Conservation (phyloP, 176 grass and related monocot genomes). For the Ensete glaucum region DNA sequence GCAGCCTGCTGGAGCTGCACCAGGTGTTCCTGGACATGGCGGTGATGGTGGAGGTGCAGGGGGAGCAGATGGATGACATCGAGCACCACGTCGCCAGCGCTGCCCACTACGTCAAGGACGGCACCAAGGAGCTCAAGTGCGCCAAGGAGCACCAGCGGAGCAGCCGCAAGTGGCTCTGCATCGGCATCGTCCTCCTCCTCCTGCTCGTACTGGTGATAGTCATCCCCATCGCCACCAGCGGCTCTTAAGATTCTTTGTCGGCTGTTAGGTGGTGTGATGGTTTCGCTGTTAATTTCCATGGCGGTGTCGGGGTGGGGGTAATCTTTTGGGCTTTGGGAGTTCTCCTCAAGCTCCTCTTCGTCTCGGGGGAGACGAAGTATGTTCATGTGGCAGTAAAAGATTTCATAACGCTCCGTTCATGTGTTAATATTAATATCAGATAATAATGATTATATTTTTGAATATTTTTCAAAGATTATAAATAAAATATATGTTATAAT, state of each 20-base stretch:
- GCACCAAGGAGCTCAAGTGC: conserved; percentile 64
- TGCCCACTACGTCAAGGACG: conserved; percentile 62
- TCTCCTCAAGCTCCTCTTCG: conserved; percentile 30
- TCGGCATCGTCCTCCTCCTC: conserved; percentile 64
- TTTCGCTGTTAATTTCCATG: background rate
- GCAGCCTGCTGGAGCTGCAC: conserved; percentile 11
- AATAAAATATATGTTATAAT: too few species aligned
- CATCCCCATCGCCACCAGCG: conserved; percentile 57
- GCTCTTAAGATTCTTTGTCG: conserved; percentile 27
- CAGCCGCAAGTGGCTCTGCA: conserved; percentile 83
- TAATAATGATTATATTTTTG: too few species aligned
- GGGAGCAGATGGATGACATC: conserved; percentile 45
- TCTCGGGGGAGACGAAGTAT: background rate
- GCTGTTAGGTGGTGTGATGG: background rate
- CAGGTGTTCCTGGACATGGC: conserved; percentile 17
- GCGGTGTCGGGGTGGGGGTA: conserved; percentile 15
- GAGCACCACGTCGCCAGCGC: conserved; percentile 60
- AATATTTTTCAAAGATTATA: too few species aligned
- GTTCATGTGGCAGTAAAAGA: background rate
- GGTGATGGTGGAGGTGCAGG: conserved; percentile 12
- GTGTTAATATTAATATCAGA: too few species aligned
- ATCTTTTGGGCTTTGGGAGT: conserved; percentile 28
- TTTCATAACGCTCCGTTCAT: background rate
- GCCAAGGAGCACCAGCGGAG: conserved; percentile 66
- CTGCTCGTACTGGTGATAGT: conserved; percentile 58